Percentiles rank a stretch among this genome's conserved stretches.
phyloP scores from a whole-genome alignment of 1,284 basidiomycete species.

The Austroboletus novae-zelandiae region DNA sequence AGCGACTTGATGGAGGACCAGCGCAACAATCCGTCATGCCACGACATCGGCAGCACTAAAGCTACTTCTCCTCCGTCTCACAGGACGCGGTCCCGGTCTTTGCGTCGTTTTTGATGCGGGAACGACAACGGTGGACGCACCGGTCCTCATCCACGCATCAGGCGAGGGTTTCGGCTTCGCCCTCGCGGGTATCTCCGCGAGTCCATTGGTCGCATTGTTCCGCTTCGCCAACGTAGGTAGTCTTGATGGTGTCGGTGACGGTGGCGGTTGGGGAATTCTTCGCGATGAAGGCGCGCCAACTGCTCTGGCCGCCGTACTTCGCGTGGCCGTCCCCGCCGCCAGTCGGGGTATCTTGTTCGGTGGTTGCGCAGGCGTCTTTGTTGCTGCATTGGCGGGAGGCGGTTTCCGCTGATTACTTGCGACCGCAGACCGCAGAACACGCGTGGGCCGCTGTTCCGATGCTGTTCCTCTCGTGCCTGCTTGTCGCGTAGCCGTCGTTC shows the following conservation, averaged over 20 bases:
- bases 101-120: constrained; percentile 61
- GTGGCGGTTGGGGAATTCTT: constrained; percentile 39
- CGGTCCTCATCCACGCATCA: constrained; percentile 73
- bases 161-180: constrained; percentile 35
- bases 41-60: constrained; percentile 81
- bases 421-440: constrained; percentile 70
- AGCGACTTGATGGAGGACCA: constrained; percentile 1
- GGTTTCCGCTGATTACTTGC: constrained; percentile 33
- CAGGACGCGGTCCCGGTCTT: constrained; percentile 65
- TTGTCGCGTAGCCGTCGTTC: constrained; percentile 42
- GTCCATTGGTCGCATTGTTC: constrained; percentile 46
- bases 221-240: constrained; percentile 69
- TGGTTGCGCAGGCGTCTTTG: constrained; percentile 39
- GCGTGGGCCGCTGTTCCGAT: constrained; percentile 67
- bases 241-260: constrained; percentile 67
- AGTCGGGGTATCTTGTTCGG: constrained; percentile 79
- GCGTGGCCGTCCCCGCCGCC: constrained; percentile 49
- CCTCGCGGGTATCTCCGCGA: constrained; percentile 48
- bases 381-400: constrained; percentile 38
- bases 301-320: constrained; percentile 36
- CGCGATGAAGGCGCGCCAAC: constrained; percentile 42
- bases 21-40: constrained; percentile 40
- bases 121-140: constrained; percentile 64
- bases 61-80: constrained; percentile 74
- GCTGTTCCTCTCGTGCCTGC: constrained; percentile 48